Percentiles rank a stretch among this genome's conserved stretches.
These are phyloP conservation scores for Rubia tinctorum DNA, from an alignment of 305 asterid genomes.

Conservation along the genomic window DNA sequence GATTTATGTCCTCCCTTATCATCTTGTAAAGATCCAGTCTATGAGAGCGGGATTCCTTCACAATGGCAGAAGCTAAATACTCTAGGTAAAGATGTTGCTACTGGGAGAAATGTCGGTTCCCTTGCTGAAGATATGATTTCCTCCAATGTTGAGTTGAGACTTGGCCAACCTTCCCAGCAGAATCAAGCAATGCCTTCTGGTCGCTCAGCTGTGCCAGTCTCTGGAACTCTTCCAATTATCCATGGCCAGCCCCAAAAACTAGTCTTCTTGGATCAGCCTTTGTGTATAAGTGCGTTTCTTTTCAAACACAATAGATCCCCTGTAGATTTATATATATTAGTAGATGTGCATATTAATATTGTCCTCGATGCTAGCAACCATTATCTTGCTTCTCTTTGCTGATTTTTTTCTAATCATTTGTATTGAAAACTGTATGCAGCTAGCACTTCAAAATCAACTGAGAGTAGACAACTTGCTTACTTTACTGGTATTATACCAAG, in stretches of 20 bases:
- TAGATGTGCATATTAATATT: too few relatives aligned
- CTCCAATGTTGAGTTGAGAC: constrained; percentile 53
- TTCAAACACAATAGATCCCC: constrained; percentile 8
- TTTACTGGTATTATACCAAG: constrained; percentile 26
- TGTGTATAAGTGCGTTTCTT: constrained; percentile 20
- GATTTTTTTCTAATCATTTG: constrained; percentile 19
- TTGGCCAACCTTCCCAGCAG: constrained; percentile 49
- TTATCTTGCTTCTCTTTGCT: too few relatives aligned
- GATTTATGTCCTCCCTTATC: constrained; percentile 31
- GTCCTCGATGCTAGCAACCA: too few relatives aligned
- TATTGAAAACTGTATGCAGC: constrained; percentile 26
- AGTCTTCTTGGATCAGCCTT: constrained; percentile 33
- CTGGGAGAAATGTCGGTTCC: constrained; percentile 20
- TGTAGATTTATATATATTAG: too few relatives aligned
- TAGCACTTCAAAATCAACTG: constrained; percentile 27
- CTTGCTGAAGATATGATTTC: constrained; percentile 32
- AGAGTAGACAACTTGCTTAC: constrained; percentile 26
- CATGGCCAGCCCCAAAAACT: constrained; percentile 27
- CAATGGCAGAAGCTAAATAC: constrained; percentile 27
- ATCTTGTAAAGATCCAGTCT: constrained; percentile 23
- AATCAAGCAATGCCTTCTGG: constrained; percentile 26
- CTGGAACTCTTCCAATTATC: constrained; percentile 27
- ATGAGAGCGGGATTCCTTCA: constrained; percentile 27
- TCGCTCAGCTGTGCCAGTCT: constrained; percentile 26
- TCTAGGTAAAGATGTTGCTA: constrained; percentile 26